phyloP scores from a whole-genome alignment of 306 rosid species.

The Lathyrus sativus region DNA sequence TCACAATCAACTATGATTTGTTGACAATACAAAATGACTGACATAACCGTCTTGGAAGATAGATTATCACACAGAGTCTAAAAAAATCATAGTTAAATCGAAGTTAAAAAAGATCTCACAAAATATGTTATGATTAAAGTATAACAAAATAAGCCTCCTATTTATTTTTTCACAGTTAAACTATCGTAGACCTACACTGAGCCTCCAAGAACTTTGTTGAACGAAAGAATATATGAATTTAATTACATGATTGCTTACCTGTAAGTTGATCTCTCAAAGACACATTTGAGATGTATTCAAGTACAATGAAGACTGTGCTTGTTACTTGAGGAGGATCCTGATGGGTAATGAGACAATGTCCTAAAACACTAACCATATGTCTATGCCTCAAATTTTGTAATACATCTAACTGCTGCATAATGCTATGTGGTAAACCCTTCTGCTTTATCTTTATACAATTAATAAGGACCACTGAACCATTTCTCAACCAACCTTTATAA shows the following conservation, averaged over 20 bases:
- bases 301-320: slow-evolving; percentile 61
- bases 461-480: slow-evolving; percentile 71
- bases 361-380: slow-evolving; percentile 88
- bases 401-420: slow-evolving; percentile 58
- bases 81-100: too few species aligned
- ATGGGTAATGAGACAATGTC: slow-evolving; percentile 65
- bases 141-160: too few species aligned
- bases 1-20: neutral
- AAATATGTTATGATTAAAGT: too few species aligned
- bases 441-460: slow-evolving; percentile 65
- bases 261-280: slow-evolving; percentile 71
- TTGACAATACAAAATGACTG: too few species aligned
- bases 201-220: too few species aligned
- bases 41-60: too few species aligned
- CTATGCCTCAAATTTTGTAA: slow-evolving; percentile 76
- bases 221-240: neutral
- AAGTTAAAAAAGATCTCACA: too few species aligned
- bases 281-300: slow-evolving; percentile 67
- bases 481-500: slow-evolving; percentile 72
- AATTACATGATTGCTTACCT: slow-evolving; percentile 46
- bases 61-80: too few species aligned
- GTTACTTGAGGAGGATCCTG: slow-evolving; percentile 70
- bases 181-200: too few species aligned
- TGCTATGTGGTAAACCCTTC: slow-evolving; percentile 58
- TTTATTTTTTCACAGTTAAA: too few species aligned